Evolutionary conservation across 768 basidiomycete species (phyloP), one percentile per base, ranked within the genome.

Genomic region (Tricholoma sp.): DNA sequence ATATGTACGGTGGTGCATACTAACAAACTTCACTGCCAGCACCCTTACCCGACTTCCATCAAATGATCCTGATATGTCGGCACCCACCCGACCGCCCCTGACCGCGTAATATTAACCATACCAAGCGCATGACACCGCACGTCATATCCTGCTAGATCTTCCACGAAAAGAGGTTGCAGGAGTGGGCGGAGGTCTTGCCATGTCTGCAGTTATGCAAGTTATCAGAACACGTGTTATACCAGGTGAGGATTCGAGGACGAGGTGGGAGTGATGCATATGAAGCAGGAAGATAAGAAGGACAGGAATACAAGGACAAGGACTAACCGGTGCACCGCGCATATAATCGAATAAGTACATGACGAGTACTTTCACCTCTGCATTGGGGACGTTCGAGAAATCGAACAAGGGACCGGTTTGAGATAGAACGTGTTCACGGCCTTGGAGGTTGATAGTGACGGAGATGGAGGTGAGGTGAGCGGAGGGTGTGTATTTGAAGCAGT

Each of bases 11-110:
- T n/a, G n/a, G n/a, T n/a, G n/a, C n/a, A n/a, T n/a, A n/a, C n/a
- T n/a, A n/a, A n/a, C n/a, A n/a, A n/a, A n/a, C n/a, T n/a, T n/a
- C n/a, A n/a, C n/a, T n/a, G n/a, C n/a, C 32, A 33, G 32, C 32
- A 10, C 17, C 34, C 48, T 52, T 41, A 53, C n/a, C n/a, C n/a
- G n/a, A 59, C 51, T 48, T 55, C 29, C 50, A 18, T 48, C 45
- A 13, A 37, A 37, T 37, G 36, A 13, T 37, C 36, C 36, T 37
- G 36, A 37, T 37, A 37, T 13, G 4, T 12, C 4, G 36, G 36
- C 8, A 10, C 13, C 36, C 36, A 37, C 36, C 36, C 36, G 4
- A 10, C 36, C 36, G 4, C 15, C 13, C 9, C 9, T 7, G 36
- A 37, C 36, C 36, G 13, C 8, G 36, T 37, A 3, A 37, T 37